A percentile compares a stretch with the other conserved stretches of the same genome.
These are phyloP conservation scores for Herpetospermum pedunculosum DNA, from an alignment of 306 rosid genomes.

Conservation along the genomic window DNA sequence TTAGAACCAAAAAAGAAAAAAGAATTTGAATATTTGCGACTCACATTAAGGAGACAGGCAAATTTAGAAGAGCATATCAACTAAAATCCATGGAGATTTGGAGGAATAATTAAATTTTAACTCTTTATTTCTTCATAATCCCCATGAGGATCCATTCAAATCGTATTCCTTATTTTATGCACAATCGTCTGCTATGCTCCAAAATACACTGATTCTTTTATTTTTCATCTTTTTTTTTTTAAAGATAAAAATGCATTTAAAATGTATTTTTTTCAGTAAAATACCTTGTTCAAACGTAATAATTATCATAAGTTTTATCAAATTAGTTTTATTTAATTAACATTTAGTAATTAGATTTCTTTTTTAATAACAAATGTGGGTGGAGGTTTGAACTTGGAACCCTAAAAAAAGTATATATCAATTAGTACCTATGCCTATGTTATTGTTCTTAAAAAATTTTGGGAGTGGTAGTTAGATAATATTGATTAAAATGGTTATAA, in stretches of 20 bases:
- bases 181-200: neutral
- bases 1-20: neutral
- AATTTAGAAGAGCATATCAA: neutral
- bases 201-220: neutral
- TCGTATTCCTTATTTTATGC: neutral
- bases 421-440: too few species aligned
- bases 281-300: too few species aligned
- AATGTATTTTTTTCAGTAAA: too few species aligned
- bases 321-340: too few species aligned
- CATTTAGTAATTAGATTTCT: too few species aligned
- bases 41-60: slow-evolving; percentile 3
- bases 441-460: too few species aligned
- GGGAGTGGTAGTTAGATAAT: too few species aligned
- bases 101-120: neutral
- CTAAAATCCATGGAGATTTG: neutral
- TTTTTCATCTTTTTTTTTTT: neutral
- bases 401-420: too few species aligned
- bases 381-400: too few species aligned
- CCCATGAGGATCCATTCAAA: neutral
- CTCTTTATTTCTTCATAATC: neutral
- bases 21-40: neutral
- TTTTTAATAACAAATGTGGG: too few species aligned
- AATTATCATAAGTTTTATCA: too few species aligned
- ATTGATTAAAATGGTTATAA: too few species aligned
- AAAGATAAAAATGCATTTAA: neutral